phyloP scores from a whole-genome alignment of 495 filamentous ascomycete genomes.

The Talaromyces nanjingensis region DNA sequence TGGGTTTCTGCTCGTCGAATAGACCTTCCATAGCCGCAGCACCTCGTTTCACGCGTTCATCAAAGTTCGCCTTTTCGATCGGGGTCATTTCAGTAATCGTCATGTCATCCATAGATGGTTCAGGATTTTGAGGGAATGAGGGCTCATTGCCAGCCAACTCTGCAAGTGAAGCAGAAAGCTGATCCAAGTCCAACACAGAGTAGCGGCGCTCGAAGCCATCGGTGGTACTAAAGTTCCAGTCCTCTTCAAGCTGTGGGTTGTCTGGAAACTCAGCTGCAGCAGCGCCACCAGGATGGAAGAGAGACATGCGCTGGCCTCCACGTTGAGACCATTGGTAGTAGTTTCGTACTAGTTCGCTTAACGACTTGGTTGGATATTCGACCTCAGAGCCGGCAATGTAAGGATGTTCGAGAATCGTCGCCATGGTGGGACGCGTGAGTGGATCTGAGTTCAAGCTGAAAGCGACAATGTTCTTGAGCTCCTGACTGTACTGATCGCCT shows the following conservation, averaged over 20 bases:
- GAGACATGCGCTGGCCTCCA: conserved; percentile 75
- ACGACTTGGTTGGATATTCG: conserved; percentile 59
- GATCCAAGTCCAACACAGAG: conserved; percentile 39
- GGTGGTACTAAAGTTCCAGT: conserved; percentile 92
- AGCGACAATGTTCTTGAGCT: conserved; percentile 68
- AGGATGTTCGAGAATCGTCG: conserved; percentile 37
- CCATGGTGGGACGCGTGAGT: conserved; percentile 60
- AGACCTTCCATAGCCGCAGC: conserved; percentile 41
- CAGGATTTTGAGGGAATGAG: conserved; percentile 15
- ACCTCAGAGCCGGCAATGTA: conserved; percentile 52
- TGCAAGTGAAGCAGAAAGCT: conserved; percentile 36
- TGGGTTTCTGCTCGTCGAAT: conserved; percentile 40
- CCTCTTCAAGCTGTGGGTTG: conserved; percentile 40
- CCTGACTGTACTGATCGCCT: conserved; percentile 64
- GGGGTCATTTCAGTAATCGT: conserved; percentile 24
- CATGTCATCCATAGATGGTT: conserved; percentile 19
- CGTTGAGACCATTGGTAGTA: conserved; percentile 82
- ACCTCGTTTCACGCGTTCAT: conserved; percentile 42
- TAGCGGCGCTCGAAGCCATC: conserved; percentile 67
- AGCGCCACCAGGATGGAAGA: conserved; percentile 73
- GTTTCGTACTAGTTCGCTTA: conserved; percentile 66
- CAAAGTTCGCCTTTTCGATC: conserved; percentile 38
- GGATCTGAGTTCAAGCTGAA: conserved; percentile 76
- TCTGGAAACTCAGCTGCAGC: conserved; percentile 48
- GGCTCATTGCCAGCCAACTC: conserved; percentile 30